Base-by-base conservation (phyloP, 805 yeast species). In the Zygosaccharomyces lentus region DNA sequence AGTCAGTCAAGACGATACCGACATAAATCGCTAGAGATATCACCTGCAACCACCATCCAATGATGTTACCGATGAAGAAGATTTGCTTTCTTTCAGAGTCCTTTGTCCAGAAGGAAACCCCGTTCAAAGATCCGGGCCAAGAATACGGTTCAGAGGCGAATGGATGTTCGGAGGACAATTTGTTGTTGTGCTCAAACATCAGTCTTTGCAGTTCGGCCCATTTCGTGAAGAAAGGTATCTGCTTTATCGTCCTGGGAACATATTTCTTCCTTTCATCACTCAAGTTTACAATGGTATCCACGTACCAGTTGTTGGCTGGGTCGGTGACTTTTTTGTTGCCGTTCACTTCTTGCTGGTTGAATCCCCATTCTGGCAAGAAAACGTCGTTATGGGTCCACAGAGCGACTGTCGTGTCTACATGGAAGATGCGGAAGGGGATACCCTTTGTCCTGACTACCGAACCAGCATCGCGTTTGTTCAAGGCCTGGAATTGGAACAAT, bases 41-140 rank as follows among this genome's bases (percentile, higher is more conserved):
- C 25, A 81, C 80, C 66, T 87, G 86, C 46, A 86, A 59, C 91
- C 95, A 87, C 85, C 91, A 90, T 7, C 96, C 98, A 53, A 87
- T 70, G 46, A 86, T 73, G 69, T 93, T 93, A 51, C 98, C 99
- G 46, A 85, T 75, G 68, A 91, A 87, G 69, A 82, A 93, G 43
- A 93, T 89, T 69, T 93, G 99, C 57, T 74, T 72, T 51, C 74
- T 76, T 6, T 75, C 81, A 43, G 74, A 72, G 38, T 69, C 70
- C 49, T 85, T 81, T 36, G 95, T 90, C 97, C 98, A 93, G 74
- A 91, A 93, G 1, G 97, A 88, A 32, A 93, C 97, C 56, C 99
- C 99, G 12, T 87, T 78, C 45, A 84, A 66, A 45, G 93, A 77
- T 51, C 87, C 74, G 15, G 99, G 99, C 99, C 99, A 93, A 6